Base-by-base conservation (phyloP, 768 basidiomycete genomes). In the Leccinellum rugosiceps region DNA sequence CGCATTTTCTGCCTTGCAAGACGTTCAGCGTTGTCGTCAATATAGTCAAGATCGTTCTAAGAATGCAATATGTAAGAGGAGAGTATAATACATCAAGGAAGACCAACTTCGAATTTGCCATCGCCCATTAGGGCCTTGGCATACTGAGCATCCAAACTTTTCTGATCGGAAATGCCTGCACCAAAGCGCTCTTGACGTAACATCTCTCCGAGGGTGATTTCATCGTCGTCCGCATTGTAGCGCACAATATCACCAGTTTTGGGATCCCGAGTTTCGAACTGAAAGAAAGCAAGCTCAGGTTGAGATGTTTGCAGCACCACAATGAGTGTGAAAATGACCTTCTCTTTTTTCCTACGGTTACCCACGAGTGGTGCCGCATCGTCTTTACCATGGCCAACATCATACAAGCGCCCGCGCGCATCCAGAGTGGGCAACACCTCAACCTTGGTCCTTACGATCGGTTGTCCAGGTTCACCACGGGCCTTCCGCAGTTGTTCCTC, bases 11-110 rank as follows among this genome's bases (percentile, higher is more conserved):
- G 87, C 55, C 95, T 79, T 38, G 91, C 92, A 0, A 98, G 80
- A 63, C 86, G 88, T 66, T 96, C 96, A 1, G 94, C 94, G 69
- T 98, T 96, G 61, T 98, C 97, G 63, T 99, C 97, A 60, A 97
- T 88, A 64, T 98, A 98, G 47, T 98, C 97, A 31, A 95, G 76
- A 65, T 95, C 84, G 62, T 89, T 88, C 89, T 94, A 55, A 10
- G 43, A 55, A 43, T 14, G 23, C 14, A 19, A 53, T 58, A 26
- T 41, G 21, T 23, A 21, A 50, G 10, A 21, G 25, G 1, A 8
- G 44, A n/a, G 32, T 13, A 28, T 43, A 2, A 9, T n/a, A 10
- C n/a, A 4, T 41, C n/a, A n/a, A 4, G 14, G 17, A 52, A 8
- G 21, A 60, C 79, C 46, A 62, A 92, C 93, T 77, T 92, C 75